A percentile compares a stretch with the other conserved stretches of the same genome.
Conservation (phyloP, 495 filamentous ascomycete species). For the Annulohypoxylon nitens region DNA sequence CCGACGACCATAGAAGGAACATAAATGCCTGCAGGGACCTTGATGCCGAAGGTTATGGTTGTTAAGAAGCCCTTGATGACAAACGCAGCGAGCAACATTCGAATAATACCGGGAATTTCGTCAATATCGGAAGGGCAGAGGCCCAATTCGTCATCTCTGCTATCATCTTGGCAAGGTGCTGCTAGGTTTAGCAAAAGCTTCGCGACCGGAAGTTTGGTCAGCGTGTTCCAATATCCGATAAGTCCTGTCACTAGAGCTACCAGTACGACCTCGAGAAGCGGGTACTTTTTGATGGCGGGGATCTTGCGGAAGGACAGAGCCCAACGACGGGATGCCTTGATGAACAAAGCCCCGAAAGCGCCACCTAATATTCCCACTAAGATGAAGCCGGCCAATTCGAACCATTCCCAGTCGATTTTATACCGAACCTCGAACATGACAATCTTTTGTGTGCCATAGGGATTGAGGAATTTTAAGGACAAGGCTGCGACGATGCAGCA, state of each 20-base stretch:
- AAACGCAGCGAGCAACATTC: constrained; percentile 80
- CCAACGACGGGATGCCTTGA: constrained; percentile 94
- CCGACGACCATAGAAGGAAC: constrained; percentile 99
- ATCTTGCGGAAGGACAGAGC: constrained; percentile 89
- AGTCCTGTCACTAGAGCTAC: constrained; percentile 89
- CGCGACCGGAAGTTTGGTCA: constrained; percentile 89
- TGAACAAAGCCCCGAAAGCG: constrained; percentile 88
- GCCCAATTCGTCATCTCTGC: constrained; percentile 70
- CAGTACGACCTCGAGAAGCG: constrained; percentile 87
- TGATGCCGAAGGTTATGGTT: constrained; percentile 90
- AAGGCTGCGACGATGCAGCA: constrained; percentile 94
- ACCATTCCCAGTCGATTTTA: constrained; percentile 91
- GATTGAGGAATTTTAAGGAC: constrained; percentile 93
- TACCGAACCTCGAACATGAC: constrained; percentile 97
- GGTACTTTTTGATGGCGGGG: constrained; percentile 81
- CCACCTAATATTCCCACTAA: constrained; percentile 88
- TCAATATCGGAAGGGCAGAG: constrained; percentile 80
- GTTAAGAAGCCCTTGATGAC: constrained; percentile 91
- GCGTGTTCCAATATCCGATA: constrained; percentile 91
- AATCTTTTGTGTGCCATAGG: constrained; percentile 95
- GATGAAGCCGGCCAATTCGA: constrained; percentile 89
- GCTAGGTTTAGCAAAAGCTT: constrained; percentile 92
- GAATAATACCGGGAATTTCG: constrained; percentile 78
- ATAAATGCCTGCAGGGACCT: constrained; percentile 96
- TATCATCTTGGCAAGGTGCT: constrained; percentile 76